Evolutionary conservation across 441 rosid species (phyloP).

Genomic region (Codiaeum variegatum): DNA sequence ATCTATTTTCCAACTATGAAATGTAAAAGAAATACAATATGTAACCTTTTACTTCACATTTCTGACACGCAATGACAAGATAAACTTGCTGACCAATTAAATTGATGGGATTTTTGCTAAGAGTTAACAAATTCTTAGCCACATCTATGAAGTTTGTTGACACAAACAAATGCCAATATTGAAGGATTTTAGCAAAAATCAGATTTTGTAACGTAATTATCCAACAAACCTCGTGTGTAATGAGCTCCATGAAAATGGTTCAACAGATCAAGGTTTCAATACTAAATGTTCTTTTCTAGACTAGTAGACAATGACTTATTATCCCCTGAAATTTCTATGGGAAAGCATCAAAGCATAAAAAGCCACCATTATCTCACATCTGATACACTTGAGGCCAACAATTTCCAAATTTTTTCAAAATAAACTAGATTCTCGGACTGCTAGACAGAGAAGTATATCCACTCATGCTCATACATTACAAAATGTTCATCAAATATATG

Average conservation of each 20-base stretch:
- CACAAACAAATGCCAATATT: background rate
- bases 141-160: background rate
- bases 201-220: background rate
- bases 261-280: background rate
- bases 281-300: background rate
- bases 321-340: background rate
- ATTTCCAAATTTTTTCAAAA: background rate
- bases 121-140: background rate
- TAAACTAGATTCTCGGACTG: background rate
- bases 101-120: background rate
- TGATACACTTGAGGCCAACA: background rate
- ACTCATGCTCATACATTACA: background rate
- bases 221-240: background rate
- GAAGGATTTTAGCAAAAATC: background rate
- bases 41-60: background rate
- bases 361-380: background rate
- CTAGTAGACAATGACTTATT: background rate
- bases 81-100: background rate
- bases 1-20: background rate
- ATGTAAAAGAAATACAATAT: background rate
- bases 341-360: background rate
- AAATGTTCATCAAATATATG: background rate
- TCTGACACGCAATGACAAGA: background rate
- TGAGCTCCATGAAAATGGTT: background rate
- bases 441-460: background rate